Base-by-base conservation (phyloP, 495 filamentous ascomycete species). In the Hyaloscypha bicolor region DNA sequence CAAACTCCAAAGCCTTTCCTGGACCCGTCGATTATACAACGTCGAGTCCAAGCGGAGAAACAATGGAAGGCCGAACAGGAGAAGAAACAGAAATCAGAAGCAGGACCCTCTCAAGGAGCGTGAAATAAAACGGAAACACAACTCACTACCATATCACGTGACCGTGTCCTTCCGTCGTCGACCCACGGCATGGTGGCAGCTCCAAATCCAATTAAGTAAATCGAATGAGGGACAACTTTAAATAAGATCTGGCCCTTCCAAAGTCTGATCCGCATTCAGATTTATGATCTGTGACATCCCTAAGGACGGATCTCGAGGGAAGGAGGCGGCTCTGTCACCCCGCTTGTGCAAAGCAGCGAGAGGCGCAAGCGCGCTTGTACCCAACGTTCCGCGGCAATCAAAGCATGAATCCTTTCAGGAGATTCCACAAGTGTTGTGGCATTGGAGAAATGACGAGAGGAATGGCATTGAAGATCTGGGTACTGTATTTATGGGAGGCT, bases 1-100 rank as follows among this genome's bases (percentile, higher is more conserved):
- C 56, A 60, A 21, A 37, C 73, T 14, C 74, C 76, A 35, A 76
- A 80, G 59, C 78, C 79, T 14, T 80, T 81, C 60, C 71, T 81
- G 55, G 75, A 81, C 65, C 78, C 78, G 9, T 72, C 75, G 0
- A 72, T 76, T 62, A 59, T 81, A 48, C 69, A 76, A 66, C 70
- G 65, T 4, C 56, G 65, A 35, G 52, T 70, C 12, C 55, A 68
- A 68, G 58, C 33, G 6, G 48, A 56, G 12, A 67, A 65, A 39
- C 51, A 70, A 57, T 63, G 57, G 62, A 51, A 65, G 25, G 59
- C 55, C 52, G 60, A 69, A 11, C 60, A 72, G 31, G 48, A 42
- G 30, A 70, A 61, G 52, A 33, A 63, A 31, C 52, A 29, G 19
- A 48, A 58, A 62, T 14, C 21, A 53, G 59, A 60, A 55, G 55